Evolutionary conservation across 1,284 basidiomycete species (phyloP).

Genomic region (Rhodotorula sp.): DNA sequence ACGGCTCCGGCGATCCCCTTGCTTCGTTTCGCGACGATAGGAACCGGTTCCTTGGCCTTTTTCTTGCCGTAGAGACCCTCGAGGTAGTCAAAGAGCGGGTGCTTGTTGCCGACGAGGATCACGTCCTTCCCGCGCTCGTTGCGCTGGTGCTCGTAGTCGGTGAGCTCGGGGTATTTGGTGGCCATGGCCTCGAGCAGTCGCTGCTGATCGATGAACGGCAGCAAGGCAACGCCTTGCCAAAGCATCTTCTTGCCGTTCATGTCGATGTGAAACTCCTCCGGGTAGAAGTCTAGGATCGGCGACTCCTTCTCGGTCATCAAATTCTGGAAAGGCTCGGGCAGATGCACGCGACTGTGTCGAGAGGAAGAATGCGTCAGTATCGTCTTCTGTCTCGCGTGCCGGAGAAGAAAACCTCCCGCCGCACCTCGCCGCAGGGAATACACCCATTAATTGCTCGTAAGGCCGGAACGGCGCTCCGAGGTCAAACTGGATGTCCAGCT

Average conservation of each 20-base stretch:
- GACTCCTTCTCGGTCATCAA: constrained; percentile 87
- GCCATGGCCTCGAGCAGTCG: constrained; percentile 81
- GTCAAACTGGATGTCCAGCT: constrained; percentile 75
- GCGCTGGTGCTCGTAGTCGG: constrained; percentile 75
- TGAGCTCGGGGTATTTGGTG: constrained; percentile 67
- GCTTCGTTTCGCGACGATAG: constrained; percentile 67
- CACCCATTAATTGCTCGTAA: constrained; percentile 96
- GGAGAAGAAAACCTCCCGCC: constrained; percentile 29
- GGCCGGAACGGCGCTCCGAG: constrained; percentile 88
- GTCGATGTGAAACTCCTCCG: constrained; percentile 86
- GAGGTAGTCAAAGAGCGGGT: constrained; percentile 79
- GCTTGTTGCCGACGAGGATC: constrained; percentile 80
- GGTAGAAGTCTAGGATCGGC: constrained; percentile 88
- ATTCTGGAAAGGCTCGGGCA: constrained; percentile 78
- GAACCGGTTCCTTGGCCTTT: constrained; percentile 61
- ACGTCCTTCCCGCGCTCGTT: constrained; percentile 84
- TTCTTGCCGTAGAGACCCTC: constrained; percentile 87
- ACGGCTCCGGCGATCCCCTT: constrained; percentile 78
- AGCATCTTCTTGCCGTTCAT: constrained; percentile 99
- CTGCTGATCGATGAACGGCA: constrained; percentile 92
- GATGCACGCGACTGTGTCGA: constrained; percentile 69
- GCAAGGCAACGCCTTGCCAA: constrained; percentile 95
- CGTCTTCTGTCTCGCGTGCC: neutral
- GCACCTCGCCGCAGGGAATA: constrained; percentile 89
- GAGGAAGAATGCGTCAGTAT: neutral